A percentile compares a stretch with the other conserved stretches of the same genome.
Conservation (phyloP, 2,329 filamentous ascomycete species). For the Epichloe coenophiala region DNA sequence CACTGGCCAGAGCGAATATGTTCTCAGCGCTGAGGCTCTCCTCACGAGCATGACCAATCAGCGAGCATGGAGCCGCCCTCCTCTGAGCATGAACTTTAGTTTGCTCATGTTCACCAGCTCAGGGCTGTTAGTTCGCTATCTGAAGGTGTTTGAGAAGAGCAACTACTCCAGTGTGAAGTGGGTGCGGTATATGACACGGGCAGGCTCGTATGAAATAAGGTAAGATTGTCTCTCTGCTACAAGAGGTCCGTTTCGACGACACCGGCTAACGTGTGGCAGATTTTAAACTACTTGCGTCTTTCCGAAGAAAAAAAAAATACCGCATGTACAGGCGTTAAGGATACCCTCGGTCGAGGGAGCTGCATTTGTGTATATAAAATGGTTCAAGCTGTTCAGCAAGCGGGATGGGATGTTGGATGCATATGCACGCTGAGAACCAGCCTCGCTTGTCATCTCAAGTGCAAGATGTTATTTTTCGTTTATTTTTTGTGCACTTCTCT, state of each 20-base stretch:
- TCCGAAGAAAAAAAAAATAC: background rate
- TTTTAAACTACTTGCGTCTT: slow-evolving; percentile 16
- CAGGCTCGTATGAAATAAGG: slow-evolving; percentile 95
- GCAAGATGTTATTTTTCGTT: background rate
- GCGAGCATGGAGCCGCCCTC: slow-evolving; percentile 90
- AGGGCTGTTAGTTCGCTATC: slow-evolving; percentile 78
- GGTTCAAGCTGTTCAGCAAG: background rate
- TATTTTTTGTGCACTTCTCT: background rate
- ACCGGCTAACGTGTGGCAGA: slow-evolving; percentile 13
- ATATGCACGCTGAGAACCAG: background rate
- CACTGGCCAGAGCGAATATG: slow-evolving; percentile 92
- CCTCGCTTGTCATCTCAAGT: background rate
- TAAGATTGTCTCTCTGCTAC: slow-evolving; percentile 22
- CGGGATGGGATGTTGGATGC: background rate
- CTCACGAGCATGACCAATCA: slow-evolving; percentile 97
- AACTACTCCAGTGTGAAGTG: slow-evolving; percentile 99
- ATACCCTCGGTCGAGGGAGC: background rate
- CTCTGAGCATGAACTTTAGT: slow-evolving; percentile 82
- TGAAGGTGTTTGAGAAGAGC: slow-evolving; percentile 98
- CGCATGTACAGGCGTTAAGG: slow-evolving; percentile 1
- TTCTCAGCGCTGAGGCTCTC: slow-evolving; percentile 84
- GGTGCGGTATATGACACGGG: slow-evolving; percentile 97
- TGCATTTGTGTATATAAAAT: background rate
- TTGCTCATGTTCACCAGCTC: slow-evolving; percentile 97
- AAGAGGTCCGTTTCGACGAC: background rate